Conservation (phyloP, 2,329 filamentous ascomycete species). For the Colletotrichum phormii region DNA sequence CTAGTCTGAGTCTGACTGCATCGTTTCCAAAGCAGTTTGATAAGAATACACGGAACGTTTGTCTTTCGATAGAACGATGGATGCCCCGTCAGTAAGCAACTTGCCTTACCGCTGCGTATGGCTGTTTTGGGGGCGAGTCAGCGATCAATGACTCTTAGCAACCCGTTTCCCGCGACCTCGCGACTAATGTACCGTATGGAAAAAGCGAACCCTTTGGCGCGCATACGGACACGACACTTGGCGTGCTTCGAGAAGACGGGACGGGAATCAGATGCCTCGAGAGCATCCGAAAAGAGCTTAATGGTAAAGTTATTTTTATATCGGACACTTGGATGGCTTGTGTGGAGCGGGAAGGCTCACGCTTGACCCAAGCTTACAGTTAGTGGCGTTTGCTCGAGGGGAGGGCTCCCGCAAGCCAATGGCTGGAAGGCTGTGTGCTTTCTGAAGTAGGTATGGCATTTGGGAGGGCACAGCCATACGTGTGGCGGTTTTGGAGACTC, state of each 20-base stretch:
- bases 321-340: not conserved
- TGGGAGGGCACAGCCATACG: conserved; percentile 7
- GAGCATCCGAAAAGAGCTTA: not conserved
- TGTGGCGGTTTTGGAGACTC: conserved; percentile 5
- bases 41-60: not conserved
- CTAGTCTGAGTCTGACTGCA: no score
- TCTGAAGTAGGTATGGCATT: not conserved
- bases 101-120: not conserved
- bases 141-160: not conserved
- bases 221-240: not conserved
- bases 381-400: not conserved
- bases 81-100: not conserved
- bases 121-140: not conserved
- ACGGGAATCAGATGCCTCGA: not conserved
- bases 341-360: not conserved
- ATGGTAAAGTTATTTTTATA: conserved; percentile 4
- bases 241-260: not conserved
- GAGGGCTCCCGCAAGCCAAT: not conserved
- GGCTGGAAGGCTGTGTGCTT: no score
- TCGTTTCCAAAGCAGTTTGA: not conserved
- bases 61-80: not conserved
- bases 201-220: not conserved
- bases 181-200: not conserved
- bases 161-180: not conserved
- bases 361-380: conserved; percentile 4